These are phyloP conservation scores for Teratosphaeria zuluensis DNA, from an alignment of 2,329 filamentous ascomycete species.

Conservation along the genomic window DNA sequence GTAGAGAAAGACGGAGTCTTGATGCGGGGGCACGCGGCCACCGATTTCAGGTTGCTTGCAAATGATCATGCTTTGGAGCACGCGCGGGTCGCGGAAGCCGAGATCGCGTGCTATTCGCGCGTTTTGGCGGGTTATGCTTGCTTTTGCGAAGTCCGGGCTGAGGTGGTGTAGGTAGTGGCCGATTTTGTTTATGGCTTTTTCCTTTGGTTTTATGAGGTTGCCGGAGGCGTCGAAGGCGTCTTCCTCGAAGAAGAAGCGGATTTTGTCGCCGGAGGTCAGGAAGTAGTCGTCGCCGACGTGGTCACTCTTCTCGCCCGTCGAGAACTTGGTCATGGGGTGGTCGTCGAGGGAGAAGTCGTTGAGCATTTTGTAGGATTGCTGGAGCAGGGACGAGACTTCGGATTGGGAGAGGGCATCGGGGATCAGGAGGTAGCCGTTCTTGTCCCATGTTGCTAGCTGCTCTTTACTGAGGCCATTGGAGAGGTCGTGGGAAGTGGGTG, in stretches of 20 bases:
- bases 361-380: slow-evolving; percentile 66
- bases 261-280: slow-evolving; percentile 76
- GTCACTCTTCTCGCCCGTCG: slow-evolving; percentile 62
- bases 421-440: slow-evolving; percentile 85
- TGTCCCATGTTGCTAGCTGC: slow-evolving; percentile 63
- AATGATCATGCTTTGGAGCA: slow-evolving; percentile 93
- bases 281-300: slow-evolving; percentile 97
- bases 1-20: slow-evolving; percentile 87
- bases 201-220: slow-evolving; percentile 65
- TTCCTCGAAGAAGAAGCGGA: slow-evolving; percentile 96
- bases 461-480: slow-evolving; percentile 53
- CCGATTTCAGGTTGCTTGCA: slow-evolving; percentile 98
- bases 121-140: slow-evolving; percentile 46
- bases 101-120: slow-evolving; percentile 58
- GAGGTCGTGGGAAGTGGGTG: slow-evolving; percentile 4
- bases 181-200: slow-evolving; percentile 68
- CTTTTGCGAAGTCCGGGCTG: slow-evolving; percentile 38
- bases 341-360: slow-evolving; percentile 64
- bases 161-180: slow-evolving; percentile 42
- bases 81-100: slow-evolving; percentile 64
- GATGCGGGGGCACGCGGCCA: slow-evolving; percentile 79
- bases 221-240: slow-evolving; percentile 65
- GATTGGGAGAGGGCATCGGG: slow-evolving; percentile 60
- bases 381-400: slow-evolving; percentile 59
- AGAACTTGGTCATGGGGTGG: slow-evolving; percentile 91